phyloP scores from a whole-genome alignment of 352 stramenopile genomes.

The Pythium biforme region DNA sequence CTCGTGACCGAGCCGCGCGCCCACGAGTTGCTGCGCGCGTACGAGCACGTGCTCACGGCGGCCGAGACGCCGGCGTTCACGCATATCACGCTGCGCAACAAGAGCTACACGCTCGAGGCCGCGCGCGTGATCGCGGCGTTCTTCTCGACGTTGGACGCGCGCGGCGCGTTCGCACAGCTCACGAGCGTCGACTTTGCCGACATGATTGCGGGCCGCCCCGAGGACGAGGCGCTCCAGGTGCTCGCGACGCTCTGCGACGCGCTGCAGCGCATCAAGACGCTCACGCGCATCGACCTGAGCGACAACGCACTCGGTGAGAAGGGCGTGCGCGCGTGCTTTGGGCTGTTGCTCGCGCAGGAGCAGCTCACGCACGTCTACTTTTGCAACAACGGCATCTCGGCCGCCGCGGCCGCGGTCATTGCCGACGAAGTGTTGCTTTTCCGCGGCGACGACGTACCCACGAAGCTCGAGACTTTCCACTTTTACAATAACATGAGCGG shows the following conservation, averaged over 20 bases:
- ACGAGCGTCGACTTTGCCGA: slow-evolving; percentile 84
- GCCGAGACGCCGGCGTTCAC: slow-evolving; percentile 44
- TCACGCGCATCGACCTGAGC: slow-evolving; percentile 86
- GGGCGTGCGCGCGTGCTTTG: slow-evolving; percentile 89
- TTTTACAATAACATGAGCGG: slow-evolving; percentile 99
- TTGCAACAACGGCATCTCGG: slow-evolving; percentile 95
- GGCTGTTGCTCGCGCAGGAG: slow-evolving; percentile 74
- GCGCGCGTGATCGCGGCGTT: slow-evolving; percentile 75
- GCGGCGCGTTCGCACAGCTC: slow-evolving; percentile 54
- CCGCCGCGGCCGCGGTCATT: slow-evolving; percentile 83
- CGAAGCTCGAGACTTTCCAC: slow-evolving; percentile 91
- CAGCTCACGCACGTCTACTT: slow-evolving; percentile 88
- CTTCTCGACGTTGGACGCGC: slow-evolving; percentile 47
- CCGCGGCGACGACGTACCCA: slow-evolving; percentile 55
- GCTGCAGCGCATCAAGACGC: slow-evolving; percentile 65
- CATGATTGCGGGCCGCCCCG: slow-evolving; percentile 81
- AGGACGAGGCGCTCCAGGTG: slow-evolving; percentile 83
- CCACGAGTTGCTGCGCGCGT: slow-evolving; percentile 60
- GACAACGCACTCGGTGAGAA: slow-evolving; percentile 96
- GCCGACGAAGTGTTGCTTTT: slow-evolving; percentile 88
- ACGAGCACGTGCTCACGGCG: slow-evolving; percentile 33
- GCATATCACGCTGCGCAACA: slow-evolving; percentile 86
- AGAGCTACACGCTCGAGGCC: slow-evolving; percentile 84
- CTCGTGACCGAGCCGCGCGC: slow-evolving; percentile 72
- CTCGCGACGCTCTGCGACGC: slow-evolving; percentile 77